A percentile compares a stretch with the other conserved stretches of the same genome.
phyloP scores from a whole-genome alignment of 768 basidiomycete species.

The Austroboletus eburneus region DNA sequence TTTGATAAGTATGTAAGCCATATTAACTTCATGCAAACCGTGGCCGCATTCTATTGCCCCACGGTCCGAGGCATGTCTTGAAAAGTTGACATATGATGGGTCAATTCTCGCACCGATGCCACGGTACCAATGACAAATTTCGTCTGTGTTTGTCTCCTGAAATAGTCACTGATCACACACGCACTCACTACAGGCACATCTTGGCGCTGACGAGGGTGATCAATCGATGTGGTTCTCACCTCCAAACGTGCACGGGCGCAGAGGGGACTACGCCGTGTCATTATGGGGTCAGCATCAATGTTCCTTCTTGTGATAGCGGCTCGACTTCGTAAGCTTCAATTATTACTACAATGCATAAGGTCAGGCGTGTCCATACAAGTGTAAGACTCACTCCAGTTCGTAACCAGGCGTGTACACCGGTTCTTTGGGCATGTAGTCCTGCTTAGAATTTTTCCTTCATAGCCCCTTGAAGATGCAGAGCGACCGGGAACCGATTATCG shows the following conservation, averaged over 20 bases:
- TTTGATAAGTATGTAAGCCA: too few relatives aligned
- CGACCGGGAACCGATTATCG: background rate
- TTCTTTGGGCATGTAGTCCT: too few relatives aligned
- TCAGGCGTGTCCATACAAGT: too few relatives aligned
- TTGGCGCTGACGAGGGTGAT: too few relatives aligned
- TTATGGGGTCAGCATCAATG: slow-evolving; percentile 1
- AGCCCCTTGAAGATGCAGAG: background rate
- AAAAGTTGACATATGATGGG: background rate
- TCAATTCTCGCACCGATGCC: background rate
- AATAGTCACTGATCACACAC: background rate
- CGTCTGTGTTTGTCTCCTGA: background rate
- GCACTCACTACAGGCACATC: too few relatives aligned
- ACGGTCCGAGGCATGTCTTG: slow-evolving; percentile 9
- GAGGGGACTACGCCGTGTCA: background rate
- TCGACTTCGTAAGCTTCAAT: slow-evolving; percentile 1
- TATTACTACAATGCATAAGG: too few relatives aligned
- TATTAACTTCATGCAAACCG: too few relatives aligned
- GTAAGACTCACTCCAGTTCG: too few relatives aligned
- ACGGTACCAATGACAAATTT: background rate
- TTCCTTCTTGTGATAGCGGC: background rate
- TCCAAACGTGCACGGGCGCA: background rate
- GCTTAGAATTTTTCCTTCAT: background rate
- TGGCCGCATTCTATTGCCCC: slow-evolving; percentile 3
- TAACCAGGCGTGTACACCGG: too few relatives aligned
- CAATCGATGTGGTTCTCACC: background rate